Conservation (phyloP, 306 rosid species). For the Cicer judaicum region DNA sequence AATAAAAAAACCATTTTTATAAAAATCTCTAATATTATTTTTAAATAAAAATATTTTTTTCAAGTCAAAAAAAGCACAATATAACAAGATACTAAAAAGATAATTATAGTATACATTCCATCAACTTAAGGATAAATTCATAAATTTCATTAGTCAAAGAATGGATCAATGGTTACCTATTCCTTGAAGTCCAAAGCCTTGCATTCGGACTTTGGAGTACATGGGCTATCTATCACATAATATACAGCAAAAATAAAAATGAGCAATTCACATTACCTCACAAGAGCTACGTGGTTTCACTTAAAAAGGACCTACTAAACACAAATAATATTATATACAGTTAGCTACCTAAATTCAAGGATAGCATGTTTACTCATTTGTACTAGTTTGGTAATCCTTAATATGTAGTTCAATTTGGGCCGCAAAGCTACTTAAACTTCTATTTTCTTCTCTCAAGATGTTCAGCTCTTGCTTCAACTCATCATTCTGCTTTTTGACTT, state of each 20-base stretch:
- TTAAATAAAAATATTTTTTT: too few species aligned
- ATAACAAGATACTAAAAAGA: not conserved
- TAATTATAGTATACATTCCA: not conserved
- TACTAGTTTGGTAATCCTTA: slow-evolving; percentile 42
- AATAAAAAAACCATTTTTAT: too few species aligned
- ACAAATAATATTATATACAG: slow-evolving; percentile 35
- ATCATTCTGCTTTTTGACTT: slow-evolving; percentile 45
- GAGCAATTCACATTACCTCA: slow-evolving; percentile 28
- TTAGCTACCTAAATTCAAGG: slow-evolving; percentile 22
- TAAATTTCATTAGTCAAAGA: not conserved
- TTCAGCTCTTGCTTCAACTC: slow-evolving; percentile 54
- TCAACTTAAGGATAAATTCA: not conserved
- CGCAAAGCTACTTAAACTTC: slow-evolving; percentile 27
- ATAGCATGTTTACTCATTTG: slow-evolving; percentile 43
- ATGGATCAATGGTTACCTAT: not conserved
- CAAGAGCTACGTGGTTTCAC: slow-evolving; percentile 36
- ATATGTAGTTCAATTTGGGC: slow-evolving; percentile 42
- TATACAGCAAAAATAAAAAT: slow-evolving; percentile 41
- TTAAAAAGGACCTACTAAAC: slow-evolving; percentile 33
- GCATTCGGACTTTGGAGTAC: slow-evolving; percentile 24
- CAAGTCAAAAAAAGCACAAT: not conserved
- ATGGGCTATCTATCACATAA: slow-evolving; percentile 25
- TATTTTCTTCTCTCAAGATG: slow-evolving; percentile 46
- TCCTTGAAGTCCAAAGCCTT: not conserved
- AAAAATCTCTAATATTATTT: too few species aligned